Percentiles rank a stretch among this genome's conserved stretches.
These are phyloP conservation scores for Globisporangium irregulare DNA, from an alignment of 352 stramenopile species.

Conservation along the genomic window DNA sequence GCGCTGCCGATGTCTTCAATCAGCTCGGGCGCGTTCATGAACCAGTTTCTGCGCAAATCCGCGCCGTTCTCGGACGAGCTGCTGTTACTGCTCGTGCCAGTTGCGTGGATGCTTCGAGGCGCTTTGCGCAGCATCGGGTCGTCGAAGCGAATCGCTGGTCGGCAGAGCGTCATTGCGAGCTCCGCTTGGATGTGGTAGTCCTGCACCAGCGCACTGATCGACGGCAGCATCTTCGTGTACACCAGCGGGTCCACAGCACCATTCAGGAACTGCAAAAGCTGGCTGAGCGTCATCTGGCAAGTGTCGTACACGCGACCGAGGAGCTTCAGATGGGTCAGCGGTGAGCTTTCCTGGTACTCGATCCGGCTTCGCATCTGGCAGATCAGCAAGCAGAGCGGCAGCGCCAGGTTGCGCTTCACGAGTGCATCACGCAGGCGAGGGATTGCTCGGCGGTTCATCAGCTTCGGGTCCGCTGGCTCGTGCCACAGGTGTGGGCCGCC, in stretches of 20 bases:
- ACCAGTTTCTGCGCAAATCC: constrained; percentile 38
- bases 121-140: constrained; percentile 63
- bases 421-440: constrained; percentile 78
- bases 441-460: constrained; percentile 82
- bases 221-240: constrained; percentile 74
- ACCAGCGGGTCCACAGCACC: constrained; percentile 65
- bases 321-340: constrained; percentile 68
- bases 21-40: constrained; percentile 59
- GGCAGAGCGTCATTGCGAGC: constrained; percentile 74
- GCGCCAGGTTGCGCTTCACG: constrained; percentile 73
- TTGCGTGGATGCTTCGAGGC: constrained; percentile 61
- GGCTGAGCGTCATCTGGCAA: constrained; percentile 81
- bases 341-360: constrained; percentile 67
- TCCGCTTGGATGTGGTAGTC: constrained; percentile 74
- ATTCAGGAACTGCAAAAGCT: constrained; percentile 85
- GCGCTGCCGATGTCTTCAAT: constrained; percentile 57
- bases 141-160: constrained; percentile 74
- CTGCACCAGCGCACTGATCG: constrained; percentile 53
- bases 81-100: constrained; percentile 26
- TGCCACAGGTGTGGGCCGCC: constrained; percentile 78
- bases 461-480: constrained; percentile 72
- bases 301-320: constrained; percentile 80
- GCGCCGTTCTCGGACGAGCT: constrained; percentile 18
- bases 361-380: constrained; percentile 85
- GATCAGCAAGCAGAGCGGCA: constrained; percentile 77